phyloP scores from a whole-genome alignment of 305 asterid species.

The Rubia balearica region DNA sequence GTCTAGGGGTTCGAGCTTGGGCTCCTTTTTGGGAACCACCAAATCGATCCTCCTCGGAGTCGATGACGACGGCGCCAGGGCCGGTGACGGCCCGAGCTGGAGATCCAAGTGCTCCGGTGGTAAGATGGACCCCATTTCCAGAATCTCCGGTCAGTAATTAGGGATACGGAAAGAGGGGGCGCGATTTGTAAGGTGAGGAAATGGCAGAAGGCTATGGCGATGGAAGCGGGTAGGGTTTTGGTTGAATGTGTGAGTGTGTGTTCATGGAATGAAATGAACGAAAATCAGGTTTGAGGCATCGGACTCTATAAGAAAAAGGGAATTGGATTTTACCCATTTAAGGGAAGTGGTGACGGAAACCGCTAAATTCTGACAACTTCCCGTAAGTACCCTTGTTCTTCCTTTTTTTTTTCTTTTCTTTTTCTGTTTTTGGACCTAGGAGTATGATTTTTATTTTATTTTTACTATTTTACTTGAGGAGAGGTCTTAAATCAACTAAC shows the following conservation, averaged over 20 bases:
- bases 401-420: neutral
- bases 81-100: conserved; percentile 16
- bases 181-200: neutral
- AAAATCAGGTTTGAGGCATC: neutral
- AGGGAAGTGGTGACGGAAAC: neutral
- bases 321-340: neutral
- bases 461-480: neutral
- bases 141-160: neutral
- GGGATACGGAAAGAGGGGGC: neutral
- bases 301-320: neutral
- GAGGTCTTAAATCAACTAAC: too few species aligned
- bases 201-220: neutral
- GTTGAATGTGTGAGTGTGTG: neutral
- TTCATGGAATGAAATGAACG: neutral
- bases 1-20: conserved; percentile 54
- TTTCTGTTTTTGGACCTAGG: neutral
- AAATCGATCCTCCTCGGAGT: neutral
- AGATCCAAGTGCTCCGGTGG: conserved; percentile 15
- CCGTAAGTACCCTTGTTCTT: neutral
- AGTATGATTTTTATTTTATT: neutral
- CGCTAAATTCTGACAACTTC: neutral
- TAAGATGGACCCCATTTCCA: conserved; percentile 14
- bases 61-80: conserved; percentile 13
- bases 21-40: conserved; percentile 39
- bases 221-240: conserved; percentile 7